Evolutionary conservation across 768 basidiomycete genomes (phyloP).

Genomic region (Ramaria sp.): DNA sequence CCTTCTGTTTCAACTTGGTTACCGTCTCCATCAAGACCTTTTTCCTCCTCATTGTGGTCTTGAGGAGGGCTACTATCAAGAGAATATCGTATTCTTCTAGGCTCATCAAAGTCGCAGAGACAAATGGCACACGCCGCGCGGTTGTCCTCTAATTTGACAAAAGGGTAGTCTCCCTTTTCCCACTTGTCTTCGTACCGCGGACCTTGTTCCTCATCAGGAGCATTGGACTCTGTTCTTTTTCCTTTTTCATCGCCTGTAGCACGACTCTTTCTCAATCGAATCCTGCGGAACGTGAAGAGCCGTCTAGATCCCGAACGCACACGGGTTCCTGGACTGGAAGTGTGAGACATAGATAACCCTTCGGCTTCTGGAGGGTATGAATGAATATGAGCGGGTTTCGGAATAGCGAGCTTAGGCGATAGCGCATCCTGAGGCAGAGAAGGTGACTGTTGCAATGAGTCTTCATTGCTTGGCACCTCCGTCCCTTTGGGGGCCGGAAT

Average conservation of each 20-base stretch:
- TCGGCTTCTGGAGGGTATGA: conserved; percentile 49
- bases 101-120: conserved; percentile 76
- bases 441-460: background rate
- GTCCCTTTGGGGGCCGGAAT: conserved; percentile 49
- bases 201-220: conserved; percentile 11
- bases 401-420: conserved; percentile 17
- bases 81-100: conserved; percentile 25
- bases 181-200: conserved; percentile 63
- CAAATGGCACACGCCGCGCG: conserved; percentile 81
- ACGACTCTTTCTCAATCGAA: background rate
- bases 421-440: background rate
- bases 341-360: conserved; percentile 11
- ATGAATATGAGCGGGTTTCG: conserved; percentile 40
- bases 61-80: conserved; percentile 20
- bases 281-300: conserved; percentile 3
- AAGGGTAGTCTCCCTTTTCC: conserved; percentile 69
- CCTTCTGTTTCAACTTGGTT: conserved; percentile 22
- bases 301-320: conserved; percentile 1
- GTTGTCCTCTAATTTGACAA: conserved; percentile 72
- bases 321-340: background rate
- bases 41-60: conserved; percentile 18
- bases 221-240: conserved; percentile 23
- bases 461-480: conserved; percentile 10
- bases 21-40: conserved; percentile 20
- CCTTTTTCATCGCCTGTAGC: conserved; percentile 13